These are phyloP conservation scores for Pleurotus djamor DNA, from an alignment of 768 basidiomycete species.

Conservation along the genomic window DNA sequence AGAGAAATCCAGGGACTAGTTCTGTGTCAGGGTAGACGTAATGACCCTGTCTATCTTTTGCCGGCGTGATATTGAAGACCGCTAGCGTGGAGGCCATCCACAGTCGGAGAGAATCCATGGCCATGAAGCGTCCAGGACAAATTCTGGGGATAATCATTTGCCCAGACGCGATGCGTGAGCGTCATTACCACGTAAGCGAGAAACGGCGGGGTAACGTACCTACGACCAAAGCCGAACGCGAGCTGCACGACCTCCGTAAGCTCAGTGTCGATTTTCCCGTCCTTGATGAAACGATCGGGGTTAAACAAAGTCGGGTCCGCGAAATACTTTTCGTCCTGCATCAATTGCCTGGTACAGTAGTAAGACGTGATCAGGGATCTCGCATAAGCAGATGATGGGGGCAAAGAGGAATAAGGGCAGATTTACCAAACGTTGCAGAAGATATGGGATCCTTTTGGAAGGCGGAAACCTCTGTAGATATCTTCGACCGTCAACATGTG, in stretches of 20 bases:
- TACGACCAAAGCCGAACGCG: not conserved
- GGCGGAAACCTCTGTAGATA: constrained; percentile 33
- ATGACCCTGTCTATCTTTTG: not conserved
- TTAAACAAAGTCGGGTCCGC: constrained; percentile 15
- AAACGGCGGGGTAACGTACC: not conserved
- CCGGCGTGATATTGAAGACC: not conserved
- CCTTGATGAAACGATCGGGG: constrained; percentile 16
- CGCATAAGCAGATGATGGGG: not conserved
- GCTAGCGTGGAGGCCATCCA: not conserved
- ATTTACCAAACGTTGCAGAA: constrained; percentile 28
- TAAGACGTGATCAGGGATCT: too few species aligned
- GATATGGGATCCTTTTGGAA: constrained; percentile 39
- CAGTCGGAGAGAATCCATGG: not conserved
- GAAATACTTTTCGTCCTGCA: constrained; percentile 10
- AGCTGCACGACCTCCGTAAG: not conserved
- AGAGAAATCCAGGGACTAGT: not conserved
- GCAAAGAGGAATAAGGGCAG: not conserved
- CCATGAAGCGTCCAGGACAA: not conserved
- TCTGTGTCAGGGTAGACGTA: not conserved
- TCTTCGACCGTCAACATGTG: constrained; percentile 36
- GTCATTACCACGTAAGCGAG: not conserved
- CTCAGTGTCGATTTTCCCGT: constrained; percentile 11
- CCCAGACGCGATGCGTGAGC: not conserved
- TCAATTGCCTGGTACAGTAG: constrained; percentile 1
- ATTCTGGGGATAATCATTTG: not conserved